Evolutionary conservation across 345 rosid species (phyloP).

Genomic region (Citrus reticulata): DNA sequence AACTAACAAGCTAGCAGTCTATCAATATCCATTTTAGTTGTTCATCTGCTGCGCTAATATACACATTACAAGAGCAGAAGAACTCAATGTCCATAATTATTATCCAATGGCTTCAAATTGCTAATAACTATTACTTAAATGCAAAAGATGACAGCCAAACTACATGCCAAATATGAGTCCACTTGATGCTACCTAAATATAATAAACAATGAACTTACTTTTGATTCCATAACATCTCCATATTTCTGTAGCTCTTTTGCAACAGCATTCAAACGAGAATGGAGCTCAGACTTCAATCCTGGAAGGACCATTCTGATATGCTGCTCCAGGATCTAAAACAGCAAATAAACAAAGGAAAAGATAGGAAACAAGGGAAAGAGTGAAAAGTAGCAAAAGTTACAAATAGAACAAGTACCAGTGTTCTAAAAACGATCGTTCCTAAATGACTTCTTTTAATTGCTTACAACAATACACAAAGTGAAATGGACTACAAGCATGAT

Average conservation of each 20-base stretch:
- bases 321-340: slow-evolving; percentile 55
- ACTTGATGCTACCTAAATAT: background rate
- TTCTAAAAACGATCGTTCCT: background rate
- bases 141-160: background rate
- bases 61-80: background rate
- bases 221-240: slow-evolving; percentile 52
- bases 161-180: background rate
- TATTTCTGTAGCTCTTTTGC: slow-evolving; percentile 48
- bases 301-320: slow-evolving; percentile 60
- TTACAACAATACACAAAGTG: background rate
- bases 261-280: slow-evolving; percentile 40
- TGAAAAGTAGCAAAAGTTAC: background rate
- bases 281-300: slow-evolving; percentile 52
- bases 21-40: background rate
- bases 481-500: background rate
- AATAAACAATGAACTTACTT: slow-evolving; percentile 29
- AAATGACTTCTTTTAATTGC: background rate
- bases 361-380: background rate
- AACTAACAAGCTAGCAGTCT: background rate
- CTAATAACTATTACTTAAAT: background rate
- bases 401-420: background rate
- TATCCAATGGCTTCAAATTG: background rate
- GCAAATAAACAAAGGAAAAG: background rate
- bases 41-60: background rate
- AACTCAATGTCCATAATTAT: background rate